Conservation (phyloP, 2,329 filamentous ascomycete genomes). For the Diaporthe velutina region DNA sequence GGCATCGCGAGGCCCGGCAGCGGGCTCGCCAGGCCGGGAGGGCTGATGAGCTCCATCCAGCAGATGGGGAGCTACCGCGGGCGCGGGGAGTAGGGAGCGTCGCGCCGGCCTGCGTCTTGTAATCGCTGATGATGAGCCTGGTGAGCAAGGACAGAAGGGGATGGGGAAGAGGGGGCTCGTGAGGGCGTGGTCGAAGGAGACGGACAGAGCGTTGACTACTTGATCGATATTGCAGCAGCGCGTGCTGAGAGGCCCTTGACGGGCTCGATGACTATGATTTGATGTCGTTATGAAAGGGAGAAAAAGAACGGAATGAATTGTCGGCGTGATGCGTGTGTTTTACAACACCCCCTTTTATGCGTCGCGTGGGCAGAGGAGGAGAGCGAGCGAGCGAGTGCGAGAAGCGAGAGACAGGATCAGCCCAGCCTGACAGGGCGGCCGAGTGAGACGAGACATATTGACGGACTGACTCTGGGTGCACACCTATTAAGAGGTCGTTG, state of each 20-base stretch:
- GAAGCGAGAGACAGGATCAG: neutral
- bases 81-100: slow-evolving; percentile 48
- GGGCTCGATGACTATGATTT: slow-evolving; percentile 36
- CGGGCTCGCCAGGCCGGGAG: slow-evolving; percentile 67
- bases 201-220: neutral
- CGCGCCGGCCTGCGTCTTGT: neutral
- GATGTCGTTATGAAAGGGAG: slow-evolving; percentile 34
- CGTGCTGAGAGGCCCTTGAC: neutral
- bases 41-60: slow-evolving; percentile 88
- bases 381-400: neutral
- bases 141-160: too few relatives aligned
- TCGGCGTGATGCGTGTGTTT: slow-evolving; percentile 1
- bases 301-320: slow-evolving; percentile 18
- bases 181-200: neutral
- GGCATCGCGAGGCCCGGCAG: slow-evolving; percentile 65
- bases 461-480: neutral
- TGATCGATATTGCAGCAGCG: neutral
- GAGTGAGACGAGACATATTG: neutral
- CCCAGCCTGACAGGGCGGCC: neutral
- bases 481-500: neutral
- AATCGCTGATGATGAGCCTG: neutral
- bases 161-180: neutral
- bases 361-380: neutral
- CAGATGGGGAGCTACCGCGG: slow-evolving; percentile 80
- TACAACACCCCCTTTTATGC: neutral